Evolutionary conservation across 176 grass and related monocot species (phyloP).

Genomic region (Urochloa ruziziensis): DNA sequence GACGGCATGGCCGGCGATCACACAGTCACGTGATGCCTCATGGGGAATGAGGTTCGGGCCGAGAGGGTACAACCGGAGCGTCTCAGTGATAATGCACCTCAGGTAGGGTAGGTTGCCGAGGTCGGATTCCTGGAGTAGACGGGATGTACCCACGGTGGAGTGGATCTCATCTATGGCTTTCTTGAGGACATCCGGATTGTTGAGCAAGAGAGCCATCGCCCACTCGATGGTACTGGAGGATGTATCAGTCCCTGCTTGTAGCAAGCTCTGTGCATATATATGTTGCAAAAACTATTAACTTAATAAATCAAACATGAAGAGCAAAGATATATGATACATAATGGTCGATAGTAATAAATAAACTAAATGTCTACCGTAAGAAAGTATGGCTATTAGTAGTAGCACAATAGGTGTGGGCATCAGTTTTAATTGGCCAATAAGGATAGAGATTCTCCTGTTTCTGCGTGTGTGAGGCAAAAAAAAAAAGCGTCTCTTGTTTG

Average conservation of each 20-base stretch:
- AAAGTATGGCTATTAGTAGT: too few relatives aligned
- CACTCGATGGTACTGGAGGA: conserved; percentile 47
- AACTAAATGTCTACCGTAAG: too few relatives aligned
- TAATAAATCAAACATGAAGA: too few relatives aligned
- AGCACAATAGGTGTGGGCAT: too few relatives aligned
- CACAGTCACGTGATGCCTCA: not conserved
- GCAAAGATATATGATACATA: too few relatives aligned
- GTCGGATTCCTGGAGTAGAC: conserved; percentile 42
- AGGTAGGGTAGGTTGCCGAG: conserved; percentile 50
- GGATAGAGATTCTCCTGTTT: too few relatives aligned
- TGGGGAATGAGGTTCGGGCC: conserved; percentile 25
- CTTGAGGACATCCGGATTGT: not conserved
- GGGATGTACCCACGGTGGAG: conserved; percentile 21
- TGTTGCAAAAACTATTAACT: not conserved
- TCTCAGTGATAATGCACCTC: conserved; percentile 35
- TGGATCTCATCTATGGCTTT: conserved; percentile 41
- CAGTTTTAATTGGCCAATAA: too few relatives aligned
- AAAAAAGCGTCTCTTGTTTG: too few relatives aligned
- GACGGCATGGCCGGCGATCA: not conserved
- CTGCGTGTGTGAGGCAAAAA: too few relatives aligned
- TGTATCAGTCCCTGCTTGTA: conserved; percentile 45
- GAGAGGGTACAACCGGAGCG: conserved; percentile 29
- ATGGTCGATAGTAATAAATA: too few relatives aligned
- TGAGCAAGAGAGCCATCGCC: conserved; percentile 57
- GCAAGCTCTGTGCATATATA: conserved; percentile 24